These are phyloP conservation scores for Cladochytrium replicatum DNA, from an alignment of 192 early-diverging fungal species.

Conservation along the genomic window DNA sequence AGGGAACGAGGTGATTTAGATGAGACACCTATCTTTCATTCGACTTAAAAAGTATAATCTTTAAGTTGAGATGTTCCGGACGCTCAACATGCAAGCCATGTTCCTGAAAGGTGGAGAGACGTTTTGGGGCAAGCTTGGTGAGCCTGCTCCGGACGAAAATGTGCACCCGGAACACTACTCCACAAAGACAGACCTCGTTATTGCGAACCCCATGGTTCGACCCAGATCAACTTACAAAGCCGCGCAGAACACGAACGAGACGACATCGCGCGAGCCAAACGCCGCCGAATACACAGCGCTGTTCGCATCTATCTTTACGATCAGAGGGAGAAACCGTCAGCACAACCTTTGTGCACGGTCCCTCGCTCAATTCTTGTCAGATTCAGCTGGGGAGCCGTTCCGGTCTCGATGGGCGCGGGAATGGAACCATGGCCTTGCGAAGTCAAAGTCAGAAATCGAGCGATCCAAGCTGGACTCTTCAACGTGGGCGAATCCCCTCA, in stretches of 20 bases:
- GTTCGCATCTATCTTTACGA: not conserved
- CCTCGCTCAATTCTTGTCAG: not conserved
- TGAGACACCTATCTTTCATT: too few relatives aligned
- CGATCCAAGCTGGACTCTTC: conserved; percentile 44
- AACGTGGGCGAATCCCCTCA: conserved; percentile 71
- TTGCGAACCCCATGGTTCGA: conserved; percentile 2
- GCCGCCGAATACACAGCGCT: not conserved
- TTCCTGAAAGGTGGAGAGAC: conserved; percentile 74
- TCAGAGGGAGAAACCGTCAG: too few relatives aligned
- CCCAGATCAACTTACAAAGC: too few relatives aligned
- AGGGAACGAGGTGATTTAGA: conserved; percentile 63
- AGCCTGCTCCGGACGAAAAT: conserved; percentile 69
- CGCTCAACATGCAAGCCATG: conserved; percentile 65
- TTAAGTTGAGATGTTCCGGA: conserved; percentile 68
- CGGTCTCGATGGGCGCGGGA: not conserved
- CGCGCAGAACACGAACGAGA: conserved; percentile 7
- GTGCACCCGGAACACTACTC: not conserved
- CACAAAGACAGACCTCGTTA: not conserved
- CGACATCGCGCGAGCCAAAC: not conserved
- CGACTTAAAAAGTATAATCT: too few relatives aligned
- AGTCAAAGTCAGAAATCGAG: conserved; percentile 48
- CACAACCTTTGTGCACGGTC: too few relatives aligned
- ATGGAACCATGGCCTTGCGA: conserved; percentile 37
- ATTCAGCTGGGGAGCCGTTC: not conserved
- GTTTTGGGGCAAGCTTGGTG: conserved; percentile 59